Evolutionary conservation across 495 filamentous ascomycete species (phyloP), one percentile per base, ranked within the genome.

Genomic region (Daldinia caldariorum): DNA sequence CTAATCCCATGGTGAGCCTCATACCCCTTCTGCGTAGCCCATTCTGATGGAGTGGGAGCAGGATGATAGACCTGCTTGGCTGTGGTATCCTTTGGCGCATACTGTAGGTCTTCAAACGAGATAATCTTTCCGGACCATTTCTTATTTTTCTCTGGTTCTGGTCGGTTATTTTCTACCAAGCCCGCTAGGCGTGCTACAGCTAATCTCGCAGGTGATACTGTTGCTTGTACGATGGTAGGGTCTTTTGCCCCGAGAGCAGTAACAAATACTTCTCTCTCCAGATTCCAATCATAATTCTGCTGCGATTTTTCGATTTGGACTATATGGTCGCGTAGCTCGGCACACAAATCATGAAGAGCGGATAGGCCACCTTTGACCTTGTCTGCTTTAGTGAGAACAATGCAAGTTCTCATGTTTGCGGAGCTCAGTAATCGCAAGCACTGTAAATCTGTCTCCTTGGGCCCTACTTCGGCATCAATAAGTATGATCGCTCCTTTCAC

Each of bases 351-450:
- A 1, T 76, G 71, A 3, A 84, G 45, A 31, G 71, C 66, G 67
- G 78, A 45, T n/a, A 67, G 53, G 32, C 70, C 61, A 13, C 58
- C 70, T 35, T 74, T 75, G 18, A 82, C 68, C 57, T 83, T 83
- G 75, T 99, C 95, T 6, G 89, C 88, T 78, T 98, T 98, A 3
- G 92, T 91, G 4, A 99, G 77, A 45, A 98, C 83, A 13, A 98
- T 85, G 69, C 94, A 88, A 67, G 92, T 93, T 13, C 87, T 86
- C 12, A 95, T 86, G 8, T 82, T 85, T 5, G 82, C 80, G 55
- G 86, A 73, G 37, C 89, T 83, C 59, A 98, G 84, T 43, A 91
- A 73, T 20, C 78, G 74, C 13, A 99, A 80, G 41, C 96, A 80
- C 50, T 88, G 80, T 9, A 83, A 64, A 77, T 99, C 95, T 3